Base-by-base conservation (phyloP, 2,329 filamentous ascomycete species). In the Nemania abortiva region DNA sequence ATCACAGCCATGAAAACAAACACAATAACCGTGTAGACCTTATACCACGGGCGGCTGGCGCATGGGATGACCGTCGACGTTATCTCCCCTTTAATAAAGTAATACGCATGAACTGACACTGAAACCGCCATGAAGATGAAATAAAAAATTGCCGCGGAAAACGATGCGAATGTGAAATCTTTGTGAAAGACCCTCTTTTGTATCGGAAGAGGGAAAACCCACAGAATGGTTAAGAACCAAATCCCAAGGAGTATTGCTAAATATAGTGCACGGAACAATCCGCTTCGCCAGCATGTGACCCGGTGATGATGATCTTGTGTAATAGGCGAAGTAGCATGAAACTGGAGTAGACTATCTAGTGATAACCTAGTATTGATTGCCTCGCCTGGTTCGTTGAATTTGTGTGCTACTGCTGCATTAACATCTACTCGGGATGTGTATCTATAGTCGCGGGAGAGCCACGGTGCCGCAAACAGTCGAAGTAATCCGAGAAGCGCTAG, bases 21-120 rank as follows among this genome's bases (percentile, higher is more conserved):
- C 7, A 60, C 2, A 2, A 37, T 6, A 6, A 69, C 15, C 0
- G 71, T 75, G 37, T 79, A 77, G 9, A 63, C 52, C 55, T 74
- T 73, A 49, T 78, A 78, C 76, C 74, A 78, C 2, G 52, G n/a
- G 0, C 62, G 29, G 5, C 59, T 47, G 15, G 75, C 69, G 61
- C 75, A 79, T 2, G 76, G 77, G 10, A 79, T 72, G 15, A 78
- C 68, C 0, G 75, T 76, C 9, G 57, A 60, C 2, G 74, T 73
- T 1, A 60, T 72, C 1, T 64, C 63, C 3, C 39, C 39, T 7
- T 66, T 72, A 63, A 37, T 9, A 52, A 76, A 71, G 54, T 76
- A 78, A 45, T 66, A 74, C 0, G 52, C 29, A 6, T 50, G 56
- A 53, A 49, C 69, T 6, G 68, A 63, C 2, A 69, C 13, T 27